These are phyloP conservation scores for Solanum medicagineum DNA, from an alignment of 257 asterid genomes.

Conservation along the genomic window DNA sequence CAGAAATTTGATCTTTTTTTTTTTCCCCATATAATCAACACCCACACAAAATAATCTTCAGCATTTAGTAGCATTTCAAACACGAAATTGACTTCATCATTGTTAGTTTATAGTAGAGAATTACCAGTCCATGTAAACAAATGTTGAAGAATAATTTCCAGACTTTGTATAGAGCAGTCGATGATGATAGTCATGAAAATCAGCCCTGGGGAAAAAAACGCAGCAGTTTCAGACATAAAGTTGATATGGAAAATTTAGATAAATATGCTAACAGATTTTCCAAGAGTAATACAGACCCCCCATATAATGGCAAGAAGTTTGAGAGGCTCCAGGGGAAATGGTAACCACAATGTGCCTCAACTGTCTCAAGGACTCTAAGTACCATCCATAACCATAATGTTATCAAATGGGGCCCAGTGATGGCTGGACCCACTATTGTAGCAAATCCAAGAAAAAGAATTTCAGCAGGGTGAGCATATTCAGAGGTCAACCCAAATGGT, in stretches of 20 bases:
- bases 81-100: not conserved
- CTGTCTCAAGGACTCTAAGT: conserved; percentile 94
- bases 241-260: not conserved
- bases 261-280: not conserved
- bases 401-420: conserved; percentile 93
- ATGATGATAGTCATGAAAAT: conserved; percentile 97
- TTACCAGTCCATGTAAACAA: conserved; percentile 97
- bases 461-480: conserved; percentile 99
- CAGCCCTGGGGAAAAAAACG: conserved; percentile 51
- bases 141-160: conserved; percentile 94
- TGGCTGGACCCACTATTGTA: conserved; percentile 90
- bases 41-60: not conserved
- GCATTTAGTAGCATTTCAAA: not conserved
- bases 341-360: conserved; percentile 98
- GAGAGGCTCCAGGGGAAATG: conserved; percentile 97
- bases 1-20: not conserved
- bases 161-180: conserved; percentile 92
- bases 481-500: conserved; percentile 98
- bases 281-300: conserved; percentile 52
- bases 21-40: not conserved
- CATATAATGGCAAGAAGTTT: conserved; percentile 87
- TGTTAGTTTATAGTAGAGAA: conserved; percentile 5
- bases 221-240: conserved; percentile 8
- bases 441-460: conserved; percentile 95
- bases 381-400: conserved; percentile 97